phyloP scores from a whole-genome alignment of 2,329 filamentous ascomycete genomes.

The Venturia carpophila region DNA sequence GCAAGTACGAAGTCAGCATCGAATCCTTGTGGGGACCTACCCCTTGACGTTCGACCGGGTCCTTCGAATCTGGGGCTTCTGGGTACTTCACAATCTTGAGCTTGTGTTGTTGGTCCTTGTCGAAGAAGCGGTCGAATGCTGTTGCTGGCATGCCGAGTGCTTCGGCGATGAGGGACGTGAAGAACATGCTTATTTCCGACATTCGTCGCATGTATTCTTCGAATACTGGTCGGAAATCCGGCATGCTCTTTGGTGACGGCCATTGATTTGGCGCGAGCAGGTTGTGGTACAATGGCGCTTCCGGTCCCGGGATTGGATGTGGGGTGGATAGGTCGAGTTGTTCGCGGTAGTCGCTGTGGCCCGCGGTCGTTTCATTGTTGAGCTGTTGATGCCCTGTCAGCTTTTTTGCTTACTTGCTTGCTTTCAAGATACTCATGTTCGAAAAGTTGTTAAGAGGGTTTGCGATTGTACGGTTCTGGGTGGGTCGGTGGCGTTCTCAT shows the following conservation, averaged over 20 bases:
- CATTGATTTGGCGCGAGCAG: slow-evolving; percentile 72
- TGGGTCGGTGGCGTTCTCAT: neutral
- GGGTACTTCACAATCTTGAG: slow-evolving; percentile 86
- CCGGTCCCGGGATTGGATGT: slow-evolving; percentile 55
- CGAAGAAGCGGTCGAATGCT: slow-evolving; percentile 75
- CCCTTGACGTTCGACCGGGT: slow-evolving; percentile 43
- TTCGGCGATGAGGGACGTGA: slow-evolving; percentile 75
- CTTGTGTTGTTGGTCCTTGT: slow-evolving; percentile 66
- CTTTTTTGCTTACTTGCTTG: neutral
- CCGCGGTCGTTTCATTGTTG: slow-evolving; percentile 59
- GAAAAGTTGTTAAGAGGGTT: neutral
- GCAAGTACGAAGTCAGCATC: slow-evolving; percentile 73
- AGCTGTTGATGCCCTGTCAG: slow-evolving; percentile 32
- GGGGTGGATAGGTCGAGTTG: slow-evolving; percentile 82
- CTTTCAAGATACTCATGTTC: neutral
- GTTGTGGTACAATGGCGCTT: slow-evolving; percentile 64
- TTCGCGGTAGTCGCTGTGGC: slow-evolving; percentile 70
- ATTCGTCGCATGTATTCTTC: slow-evolving; percentile 70
- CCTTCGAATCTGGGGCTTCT: slow-evolving; percentile 42
- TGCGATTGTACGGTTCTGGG: neutral
- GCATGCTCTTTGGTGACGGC: slow-evolving; percentile 57
- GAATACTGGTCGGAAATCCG: slow-evolving; percentile 60
- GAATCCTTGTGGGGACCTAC: slow-evolving; percentile 78
- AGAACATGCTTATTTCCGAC: slow-evolving; percentile 62
- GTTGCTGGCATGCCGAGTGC: slow-evolving; percentile 62